Base-by-base conservation (phyloP, 495 filamentous ascomycete species). In the Tuber borchii region DNA sequence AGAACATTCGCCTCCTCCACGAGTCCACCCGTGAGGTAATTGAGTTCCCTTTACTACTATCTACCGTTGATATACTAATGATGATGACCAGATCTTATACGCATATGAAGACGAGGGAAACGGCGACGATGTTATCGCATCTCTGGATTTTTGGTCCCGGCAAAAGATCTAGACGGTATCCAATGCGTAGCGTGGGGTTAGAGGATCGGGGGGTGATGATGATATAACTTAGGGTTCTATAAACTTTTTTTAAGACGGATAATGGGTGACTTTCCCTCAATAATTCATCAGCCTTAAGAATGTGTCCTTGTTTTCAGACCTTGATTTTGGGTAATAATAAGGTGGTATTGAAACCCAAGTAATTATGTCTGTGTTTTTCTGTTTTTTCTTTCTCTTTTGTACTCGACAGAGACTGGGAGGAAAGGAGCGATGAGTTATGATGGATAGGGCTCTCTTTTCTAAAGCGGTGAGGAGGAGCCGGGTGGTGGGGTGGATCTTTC, bases 1-100 rank as follows among this genome's bases (percentile, higher is more conserved):
- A 91, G 86, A 97, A 97, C 79, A 95, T 97, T 80, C 89, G 96
- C 82, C 97, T 97, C 94, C 87, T 99, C 76, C 96, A 99, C 85
- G 93, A 93, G 78, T 95, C 92, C 74, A 97, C 94, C 34, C 90
- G 96, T 85, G 96, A 99, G 90, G 95, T 97, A 87, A 89, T 85
- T 61, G 26, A n/a, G 20, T 37, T 71, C 68, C 44, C 48, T 10
- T 42, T 34, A 72, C 17, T 42, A 37, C 42, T 70, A 74, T 76
- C 61, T 76, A 1, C 46, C 20, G 77, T 7, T 31, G 61, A 26
- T 73, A 74, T 77, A 74, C 84, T 83, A 83, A 81, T 65, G n/a
- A 31, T 31, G 72, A 68, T 37, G 72, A 68, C 61, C 79, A 96
- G 94, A 96, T 97, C 75, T 85, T 97, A 40, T 98, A 97, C 84